Evolutionary conservation across 495 filamentous ascomycete species (phyloP).

Genomic region (Pseudoneurospora amorphoporcata): DNA sequence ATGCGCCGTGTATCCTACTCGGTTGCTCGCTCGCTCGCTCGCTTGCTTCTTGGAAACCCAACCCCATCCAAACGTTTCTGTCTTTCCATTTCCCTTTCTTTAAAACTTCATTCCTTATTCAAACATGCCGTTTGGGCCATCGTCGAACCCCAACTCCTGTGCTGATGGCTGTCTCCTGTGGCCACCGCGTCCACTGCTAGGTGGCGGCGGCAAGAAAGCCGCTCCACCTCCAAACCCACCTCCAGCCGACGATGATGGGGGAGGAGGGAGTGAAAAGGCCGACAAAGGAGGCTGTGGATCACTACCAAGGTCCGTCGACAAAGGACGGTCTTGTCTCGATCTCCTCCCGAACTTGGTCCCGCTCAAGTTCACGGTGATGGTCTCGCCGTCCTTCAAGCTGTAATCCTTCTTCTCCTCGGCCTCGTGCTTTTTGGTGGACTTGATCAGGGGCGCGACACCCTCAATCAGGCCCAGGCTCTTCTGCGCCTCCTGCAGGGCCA

Average conservation of each 20-base stretch:
- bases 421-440: constrained; percentile 16
- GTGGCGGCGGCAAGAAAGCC: constrained; percentile 45
- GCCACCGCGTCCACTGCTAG: constrained; percentile 43
- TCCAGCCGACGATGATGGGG: constrained; percentile 16
- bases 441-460: constrained; percentile 13
- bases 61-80: neutral
- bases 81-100: neutral
- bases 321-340: constrained; percentile 8
- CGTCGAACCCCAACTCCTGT: constrained; percentile 51
- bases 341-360: constrained; percentile 37
- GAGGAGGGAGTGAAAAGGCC: constrained; percentile 45
- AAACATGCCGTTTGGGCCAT: constrained; percentile 59
- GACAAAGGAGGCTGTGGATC: constrained; percentile 18
- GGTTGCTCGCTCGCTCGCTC: neutral
- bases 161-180: constrained; percentile 39
- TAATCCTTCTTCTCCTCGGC: constrained; percentile 56
- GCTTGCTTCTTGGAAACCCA: neutral
- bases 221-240: neutral
- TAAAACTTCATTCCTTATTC: constrained; percentile 1
- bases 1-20: neutral
- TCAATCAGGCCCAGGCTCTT: constrained; percentile 40
- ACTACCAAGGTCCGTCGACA: constrained; percentile 6
- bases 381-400: constrained; percentile 75
- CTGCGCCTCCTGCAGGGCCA: constrained; percentile 65
- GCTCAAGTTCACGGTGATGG: constrained; percentile 67